Percentiles rank a stretch among this genome's conserved stretches.
Evolutionary conservation across 1,284 basidiomycete species (phyloP).

Genomic region (Takashimella tepidaria): DNA sequence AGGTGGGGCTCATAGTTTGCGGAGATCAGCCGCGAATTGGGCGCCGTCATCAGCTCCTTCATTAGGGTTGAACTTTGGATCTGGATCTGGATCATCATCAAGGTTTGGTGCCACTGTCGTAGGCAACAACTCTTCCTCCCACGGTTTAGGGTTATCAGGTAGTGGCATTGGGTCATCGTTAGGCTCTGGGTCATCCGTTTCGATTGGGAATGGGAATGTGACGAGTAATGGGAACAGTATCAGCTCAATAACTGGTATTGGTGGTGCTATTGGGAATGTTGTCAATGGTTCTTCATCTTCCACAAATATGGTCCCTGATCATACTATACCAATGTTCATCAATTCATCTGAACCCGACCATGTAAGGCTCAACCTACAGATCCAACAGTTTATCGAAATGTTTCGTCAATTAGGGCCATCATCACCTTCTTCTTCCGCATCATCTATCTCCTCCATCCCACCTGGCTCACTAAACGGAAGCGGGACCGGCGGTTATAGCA

Average conservation of each 20-base stretch:
- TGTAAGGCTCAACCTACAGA: constrained; percentile 42
- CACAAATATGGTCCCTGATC: constrained; percentile 5
- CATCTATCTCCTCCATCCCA: constrained; percentile 19
- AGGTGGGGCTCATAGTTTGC: too few relatives aligned
- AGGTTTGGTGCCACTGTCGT: not conserved
- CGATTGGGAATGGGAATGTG: not conserved
- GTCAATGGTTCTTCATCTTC: too few relatives aligned
- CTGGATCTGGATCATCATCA: too few relatives aligned
- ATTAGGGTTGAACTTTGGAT: too few relatives aligned
- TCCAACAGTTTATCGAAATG: constrained; percentile 43
- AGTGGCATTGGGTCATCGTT: not conserved
- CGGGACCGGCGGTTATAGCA: too few relatives aligned
- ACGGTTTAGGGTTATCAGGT: not conserved
- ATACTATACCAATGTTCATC: constrained; percentile 27
- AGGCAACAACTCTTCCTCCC: too few relatives aligned
- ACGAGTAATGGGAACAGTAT: not conserved
- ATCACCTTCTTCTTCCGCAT: constrained; percentile 25
- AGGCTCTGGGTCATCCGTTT: not conserved
- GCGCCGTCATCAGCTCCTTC: not conserved
- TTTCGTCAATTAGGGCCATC: constrained; percentile 23
- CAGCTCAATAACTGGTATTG: not conserved
- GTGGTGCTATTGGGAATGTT: not conserved
- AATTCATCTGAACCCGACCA: constrained; percentile 30
- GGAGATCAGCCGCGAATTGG: too few relatives aligned
- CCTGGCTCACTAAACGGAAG: constrained; percentile 5